Base-by-base conservation (phyloP, 495 filamentous ascomycete species). In the Penicillium diatomitis region DNA sequence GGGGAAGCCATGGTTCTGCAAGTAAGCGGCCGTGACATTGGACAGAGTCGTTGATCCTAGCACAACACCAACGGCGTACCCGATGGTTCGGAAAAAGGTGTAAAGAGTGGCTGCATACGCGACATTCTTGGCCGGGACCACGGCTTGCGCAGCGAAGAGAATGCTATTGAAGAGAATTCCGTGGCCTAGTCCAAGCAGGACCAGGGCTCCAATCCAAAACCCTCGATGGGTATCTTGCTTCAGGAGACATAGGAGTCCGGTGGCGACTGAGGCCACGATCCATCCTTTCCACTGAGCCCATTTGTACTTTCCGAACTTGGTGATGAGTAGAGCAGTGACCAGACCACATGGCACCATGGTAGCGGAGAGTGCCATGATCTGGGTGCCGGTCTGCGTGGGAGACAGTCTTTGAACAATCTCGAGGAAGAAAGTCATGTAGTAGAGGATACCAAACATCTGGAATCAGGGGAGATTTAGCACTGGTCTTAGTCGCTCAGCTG, bases 91-190 rank as follows among this genome's bases (percentile, higher is more conserved):
- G 41, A 44, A 44, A 8, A 44, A 44, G 2, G 41, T 44, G 31
- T 44, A 44, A 2, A 44, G 41, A 20, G 41, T 44, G 41, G 41
- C 41, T 3, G 41, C 41, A 20, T 44, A 44, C 27, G 41, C 41
- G 6, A 44, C 41, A 27, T 44, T 44, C 31, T 44, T 44, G n/a
- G 41, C 41, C 5, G 41, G 41, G 3, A 44, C 41, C 2, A 44
- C 31, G 5, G 41, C 41, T 34, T 44, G 41, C n/a, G 41, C 41
- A 7, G 41, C 41, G 28, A 44, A 44, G 4, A 44, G 30, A n/a
- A 44, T 44, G 27, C 41, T 44, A 32, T 44, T 44, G 41, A 44
- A 44, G 3, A 44, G 41, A 4, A 44, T 44, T 44, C 41, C 41
- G 27, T 44, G 41, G 8, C 41, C 41, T 3, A 44, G 41, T 27